A percentile compares a stretch with the other conserved stretches of the same genome.
These are phyloP conservation scores for Yamadazyma spencermartinsiae DNA, from an alignment of 1,139 yeast species.

Conservation along the genomic window DNA sequence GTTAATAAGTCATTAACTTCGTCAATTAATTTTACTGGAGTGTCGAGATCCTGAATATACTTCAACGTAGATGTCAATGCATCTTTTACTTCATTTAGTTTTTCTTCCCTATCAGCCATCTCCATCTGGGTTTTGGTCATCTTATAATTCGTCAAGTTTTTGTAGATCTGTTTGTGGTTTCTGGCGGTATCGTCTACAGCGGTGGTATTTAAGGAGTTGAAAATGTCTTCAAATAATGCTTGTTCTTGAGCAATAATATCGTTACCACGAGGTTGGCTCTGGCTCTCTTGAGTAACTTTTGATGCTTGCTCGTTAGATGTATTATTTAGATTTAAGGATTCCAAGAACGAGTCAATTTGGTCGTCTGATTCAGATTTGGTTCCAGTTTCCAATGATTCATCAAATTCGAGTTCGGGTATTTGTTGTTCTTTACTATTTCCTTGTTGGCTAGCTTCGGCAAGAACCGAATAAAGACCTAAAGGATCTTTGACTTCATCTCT, in stretches of 20 bases:
- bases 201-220: slow-evolving; percentile 19
- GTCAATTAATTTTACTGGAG: slow-evolving; percentile 2
- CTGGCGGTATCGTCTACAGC: slow-evolving; percentile 8
- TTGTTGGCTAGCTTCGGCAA: slow-evolving; percentile 3
- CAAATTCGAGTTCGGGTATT: too few relatives aligned
- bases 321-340: slow-evolving; percentile 10
- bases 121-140: neutral
- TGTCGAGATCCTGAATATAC: slow-evolving; percentile 19
- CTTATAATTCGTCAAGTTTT: slow-evolving; percentile 4
- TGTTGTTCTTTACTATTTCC: neutral
- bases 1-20: slow-evolving; percentile 11
- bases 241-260: slow-evolving; percentile 23
- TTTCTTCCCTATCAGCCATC: slow-evolving; percentile 10
- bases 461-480: slow-evolving; percentile 4
- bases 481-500: slow-evolving; percentile 4
- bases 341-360: slow-evolving; percentile 7
- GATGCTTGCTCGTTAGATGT: slow-evolving; percentile 1
- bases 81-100: slow-evolving; percentile 19
- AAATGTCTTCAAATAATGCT: slow-evolving; percentile 25
- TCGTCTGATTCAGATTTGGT: slow-evolving; percentile 1
- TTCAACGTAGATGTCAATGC: slow-evolving; percentile 28
- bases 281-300: neutral
- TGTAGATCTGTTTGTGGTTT: slow-evolving; percentile 2
- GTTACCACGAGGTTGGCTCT: neutral
- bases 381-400: neutral